phyloP scores from a whole-genome alignment of 2,329 filamentous ascomycete genomes.

The Dendrostoma leiphaemia region DNA sequence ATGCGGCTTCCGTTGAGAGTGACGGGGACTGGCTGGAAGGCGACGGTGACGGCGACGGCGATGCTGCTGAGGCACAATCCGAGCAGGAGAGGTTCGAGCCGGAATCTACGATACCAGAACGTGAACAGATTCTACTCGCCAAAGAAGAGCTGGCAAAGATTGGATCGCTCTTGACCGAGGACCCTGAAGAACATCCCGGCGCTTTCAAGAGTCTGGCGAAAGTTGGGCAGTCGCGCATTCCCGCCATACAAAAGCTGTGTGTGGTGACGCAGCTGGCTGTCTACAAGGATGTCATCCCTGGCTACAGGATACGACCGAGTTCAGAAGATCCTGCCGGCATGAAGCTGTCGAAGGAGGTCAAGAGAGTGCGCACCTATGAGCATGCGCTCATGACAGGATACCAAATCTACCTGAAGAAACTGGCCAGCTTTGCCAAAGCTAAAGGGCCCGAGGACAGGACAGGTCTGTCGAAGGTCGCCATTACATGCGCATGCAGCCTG shows the following conservation, averaged over 20 bases:
- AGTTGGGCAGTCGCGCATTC: slow-evolving; percentile 67
- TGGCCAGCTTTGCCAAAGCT: slow-evolving; percentile 66
- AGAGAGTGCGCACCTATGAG: slow-evolving; percentile 78
- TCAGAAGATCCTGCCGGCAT: slow-evolving; percentile 71
- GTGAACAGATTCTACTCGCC: slow-evolving; percentile 78
- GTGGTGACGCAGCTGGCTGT: slow-evolving; percentile 84
- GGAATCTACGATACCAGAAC: slow-evolving; percentile 65
- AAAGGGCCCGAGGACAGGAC: slow-evolving; percentile 38
- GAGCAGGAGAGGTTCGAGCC: slow-evolving; percentile 40
- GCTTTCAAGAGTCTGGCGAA: slow-evolving; percentile 76
- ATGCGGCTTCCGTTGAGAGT: slow-evolving; percentile 56
- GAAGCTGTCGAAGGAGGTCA: slow-evolving; percentile 90
- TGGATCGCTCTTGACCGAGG: slow-evolving; percentile 79
- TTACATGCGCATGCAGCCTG: slow-evolving; percentile 81
- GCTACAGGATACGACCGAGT: slow-evolving; percentile 86
- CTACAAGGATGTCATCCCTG: slow-evolving; percentile 94
- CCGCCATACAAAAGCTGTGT: slow-evolving; percentile 79
- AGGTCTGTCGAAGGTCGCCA: slow-evolving; percentile 69
- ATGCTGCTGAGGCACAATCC: slow-evolving; percentile 41
- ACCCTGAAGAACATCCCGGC: slow-evolving; percentile 85
- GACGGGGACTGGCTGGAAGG: slow-evolving; percentile 64
- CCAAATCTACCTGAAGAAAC: slow-evolving; percentile 75
- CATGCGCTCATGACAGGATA: slow-evolving; percentile 84
- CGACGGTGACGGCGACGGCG: slow-evolving; percentile 55
- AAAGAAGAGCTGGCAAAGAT: slow-evolving; percentile 91